Percentiles rank a stretch among this genome's conserved stretches.
Evolutionary conservation across 345 rosid species (phyloP).

Genomic region (Melaleuca alternifolia): DNA sequence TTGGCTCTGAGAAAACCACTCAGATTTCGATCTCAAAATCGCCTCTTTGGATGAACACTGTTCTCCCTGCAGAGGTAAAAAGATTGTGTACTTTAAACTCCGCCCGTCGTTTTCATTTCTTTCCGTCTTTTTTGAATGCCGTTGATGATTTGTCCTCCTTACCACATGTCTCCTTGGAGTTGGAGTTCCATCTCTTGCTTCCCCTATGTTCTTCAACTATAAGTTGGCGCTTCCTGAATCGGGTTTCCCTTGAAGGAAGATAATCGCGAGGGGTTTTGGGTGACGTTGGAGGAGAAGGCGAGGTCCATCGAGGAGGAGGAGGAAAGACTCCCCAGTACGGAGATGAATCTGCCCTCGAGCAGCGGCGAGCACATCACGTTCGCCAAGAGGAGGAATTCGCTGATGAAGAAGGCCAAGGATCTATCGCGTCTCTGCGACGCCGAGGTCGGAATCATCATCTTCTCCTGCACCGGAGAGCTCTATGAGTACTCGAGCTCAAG

Average conservation of each 20-base stretch:
- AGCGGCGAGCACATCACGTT: constrained; percentile 20
- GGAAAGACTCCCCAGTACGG: background rate
- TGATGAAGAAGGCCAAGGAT: constrained; percentile 29
- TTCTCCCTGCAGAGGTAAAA: background rate
- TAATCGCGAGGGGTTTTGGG: background rate
- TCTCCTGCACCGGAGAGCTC: constrained; percentile 34
- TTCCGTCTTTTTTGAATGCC: background rate
- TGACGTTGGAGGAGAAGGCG: background rate
- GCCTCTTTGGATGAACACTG: background rate
- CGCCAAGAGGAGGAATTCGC: constrained; percentile 23
- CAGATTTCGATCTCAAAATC: background rate
- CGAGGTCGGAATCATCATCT: constrained; percentile 22
- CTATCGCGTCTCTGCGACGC: constrained; percentile 28
- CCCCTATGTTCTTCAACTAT: background rate
- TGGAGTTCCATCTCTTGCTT: background rate
- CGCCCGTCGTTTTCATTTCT: background rate
- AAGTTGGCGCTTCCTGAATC: background rate
- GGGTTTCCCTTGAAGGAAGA: background rate
- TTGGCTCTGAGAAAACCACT: background rate
- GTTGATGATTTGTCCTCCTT: background rate
- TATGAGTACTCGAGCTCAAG: constrained; percentile 30
- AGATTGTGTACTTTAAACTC: background rate
- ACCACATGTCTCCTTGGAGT: background rate
- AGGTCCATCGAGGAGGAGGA: background rate
- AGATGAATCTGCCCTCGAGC: background rate